Percentiles rank a stretch among this genome's conserved stretches.
These are phyloP conservation scores for Xylaria sp. DNA, from an alignment of 2,329 filamentous ascomycete species.

Conservation along the genomic window DNA sequence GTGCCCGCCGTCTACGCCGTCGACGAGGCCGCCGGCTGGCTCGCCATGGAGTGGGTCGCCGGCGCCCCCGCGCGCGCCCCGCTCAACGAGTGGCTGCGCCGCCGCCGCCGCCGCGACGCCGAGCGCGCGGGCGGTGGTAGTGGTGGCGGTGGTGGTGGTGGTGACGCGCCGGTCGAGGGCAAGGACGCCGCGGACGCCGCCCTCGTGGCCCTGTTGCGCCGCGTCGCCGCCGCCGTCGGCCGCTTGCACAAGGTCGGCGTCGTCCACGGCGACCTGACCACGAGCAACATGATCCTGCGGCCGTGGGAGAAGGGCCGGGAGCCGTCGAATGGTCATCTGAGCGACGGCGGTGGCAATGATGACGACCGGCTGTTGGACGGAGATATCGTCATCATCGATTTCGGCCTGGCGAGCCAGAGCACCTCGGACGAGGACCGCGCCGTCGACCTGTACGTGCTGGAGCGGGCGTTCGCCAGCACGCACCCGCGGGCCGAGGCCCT, in stretches of 20 bases:
- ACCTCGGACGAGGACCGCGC: conserved; percentile 88
- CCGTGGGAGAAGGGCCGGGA: conserved; percentile 38
- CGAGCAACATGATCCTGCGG: conserved; percentile 90
- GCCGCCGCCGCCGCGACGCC: conserved; percentile 43
- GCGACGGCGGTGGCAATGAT: conserved; percentile 24
- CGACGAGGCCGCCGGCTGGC: conserved; percentile 67
- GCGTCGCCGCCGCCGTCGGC: conserved; percentile 73
- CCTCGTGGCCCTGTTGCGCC: conserved; percentile 65
- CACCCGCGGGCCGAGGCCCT: conserved; percentile 83
- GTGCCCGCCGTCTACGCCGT: conserved; percentile 81
- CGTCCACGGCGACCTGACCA: conserved; percentile 94
- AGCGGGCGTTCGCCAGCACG: conserved; percentile 91
- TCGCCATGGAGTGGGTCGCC: conserved; percentile 84
- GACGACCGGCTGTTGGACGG: conserved; percentile 55
- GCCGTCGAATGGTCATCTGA: conserved; percentile 13
- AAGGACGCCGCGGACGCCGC: conserved; percentile 49
- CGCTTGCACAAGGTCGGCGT: conserved; percentile 81
- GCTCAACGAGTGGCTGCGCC: conserved; percentile 69
- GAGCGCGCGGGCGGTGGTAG: conserved; percentile 33
- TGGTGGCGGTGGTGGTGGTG: conserved; percentile 7
- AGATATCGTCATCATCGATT: conserved; percentile 89
- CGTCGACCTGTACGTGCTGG: conserved; percentile 93
- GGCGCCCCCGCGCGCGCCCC: conserved; percentile 71
- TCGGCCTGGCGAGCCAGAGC: conserved; percentile 83
- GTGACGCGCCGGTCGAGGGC: conserved; percentile 22